Evolutionary conservation across 768 basidiomycete genomes (phyloP), one percentile per base, ranked within the genome.

Genomic region (Kwoniella sp.): DNA sequence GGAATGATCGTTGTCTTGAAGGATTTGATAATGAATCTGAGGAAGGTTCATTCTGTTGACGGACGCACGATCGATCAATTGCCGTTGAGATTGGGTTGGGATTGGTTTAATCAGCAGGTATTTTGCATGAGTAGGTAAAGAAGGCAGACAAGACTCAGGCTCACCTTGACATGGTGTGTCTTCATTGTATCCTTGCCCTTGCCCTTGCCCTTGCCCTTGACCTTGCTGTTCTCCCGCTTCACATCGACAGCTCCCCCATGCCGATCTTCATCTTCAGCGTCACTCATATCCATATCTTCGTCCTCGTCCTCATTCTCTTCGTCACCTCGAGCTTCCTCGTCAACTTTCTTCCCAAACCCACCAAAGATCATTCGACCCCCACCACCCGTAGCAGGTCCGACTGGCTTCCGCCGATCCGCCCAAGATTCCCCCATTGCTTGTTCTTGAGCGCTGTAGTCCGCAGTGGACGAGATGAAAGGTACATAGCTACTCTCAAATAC

Each of bases 331-430:
- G 1, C 37, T 27, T 57, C 33, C 10, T 22, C 51, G 3, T 6
- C 33, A 6, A 19, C 50, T 24, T 53, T 40, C 47, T 57, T 63
- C 4, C 72, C 69, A 57, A 68, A 73, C 58, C 69, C 69, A 22
- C 72, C 72, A 67, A 70, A 73, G 5, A 37, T 46, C 61, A 73
- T 70, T 44, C 71, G 60, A 33, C 72, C 72, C 22, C 67, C 69
- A 21, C 69, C 65, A 8, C 60, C 60, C 30, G 51, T 53, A n/a
- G n/a, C n/a, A n/a, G n/a, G n/a, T n/a, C n/a, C n/a, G n/a, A n/a
- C n/a, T n/a, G n/a, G n/a, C n/a, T 19, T 44, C 17, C 8, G 17
- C 40, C 40, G 7, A 19, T 44, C 17, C 4, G 40, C 7, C 40
- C 40, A 44, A 44, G 40, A 15, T 9, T 19, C 8, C 4, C 8